Evolutionary conservation across 2,329 filamentous ascomycete species (phyloP).

Genomic region (Neurospora crassa): DNA sequence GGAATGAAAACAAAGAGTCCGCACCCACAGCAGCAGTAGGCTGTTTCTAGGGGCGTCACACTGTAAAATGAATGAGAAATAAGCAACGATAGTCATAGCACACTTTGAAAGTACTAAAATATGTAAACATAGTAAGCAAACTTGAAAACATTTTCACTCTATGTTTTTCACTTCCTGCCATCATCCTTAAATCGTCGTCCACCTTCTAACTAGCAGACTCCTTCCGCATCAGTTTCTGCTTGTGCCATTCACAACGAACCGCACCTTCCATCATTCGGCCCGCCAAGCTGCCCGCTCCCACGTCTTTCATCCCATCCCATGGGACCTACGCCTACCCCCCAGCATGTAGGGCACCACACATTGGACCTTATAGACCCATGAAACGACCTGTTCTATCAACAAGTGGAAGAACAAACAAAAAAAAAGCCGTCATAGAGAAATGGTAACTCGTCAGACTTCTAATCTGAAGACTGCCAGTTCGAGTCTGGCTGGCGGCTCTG

Average conservation of each 20-base stretch:
- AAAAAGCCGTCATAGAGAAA: conserved; percentile 6
- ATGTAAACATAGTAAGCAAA: neutral
- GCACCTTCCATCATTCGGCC: neutral
- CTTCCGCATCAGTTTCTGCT: neutral
- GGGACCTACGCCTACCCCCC: no score
- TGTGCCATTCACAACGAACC: neutral
- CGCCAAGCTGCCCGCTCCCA: neutral
- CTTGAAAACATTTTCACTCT: neutral
- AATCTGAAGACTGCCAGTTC: conserved; percentile 7
- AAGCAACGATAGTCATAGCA: neutral
- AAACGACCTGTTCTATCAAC: neutral
- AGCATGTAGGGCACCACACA: no score
- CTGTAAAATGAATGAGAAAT: neutral
- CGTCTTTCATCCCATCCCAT: neutral
- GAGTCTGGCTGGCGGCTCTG: conserved; percentile 1
- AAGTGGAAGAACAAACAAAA: neutral
- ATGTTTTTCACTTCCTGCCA: neutral
- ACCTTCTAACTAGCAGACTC: neutral
- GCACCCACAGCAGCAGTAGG: neutral
- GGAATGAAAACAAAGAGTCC: neutral
- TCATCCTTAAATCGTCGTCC: neutral
- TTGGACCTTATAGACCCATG: no score
- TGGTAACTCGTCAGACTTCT: conserved; percentile 11
- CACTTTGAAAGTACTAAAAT: neutral
- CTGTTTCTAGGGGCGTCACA: neutral